A percentile compares a stretch with the other conserved stretches of the same genome.
Evolutionary conservation across 768 basidiomycete genomes (phyloP).

Genomic region (Tulasnella sp.): DNA sequence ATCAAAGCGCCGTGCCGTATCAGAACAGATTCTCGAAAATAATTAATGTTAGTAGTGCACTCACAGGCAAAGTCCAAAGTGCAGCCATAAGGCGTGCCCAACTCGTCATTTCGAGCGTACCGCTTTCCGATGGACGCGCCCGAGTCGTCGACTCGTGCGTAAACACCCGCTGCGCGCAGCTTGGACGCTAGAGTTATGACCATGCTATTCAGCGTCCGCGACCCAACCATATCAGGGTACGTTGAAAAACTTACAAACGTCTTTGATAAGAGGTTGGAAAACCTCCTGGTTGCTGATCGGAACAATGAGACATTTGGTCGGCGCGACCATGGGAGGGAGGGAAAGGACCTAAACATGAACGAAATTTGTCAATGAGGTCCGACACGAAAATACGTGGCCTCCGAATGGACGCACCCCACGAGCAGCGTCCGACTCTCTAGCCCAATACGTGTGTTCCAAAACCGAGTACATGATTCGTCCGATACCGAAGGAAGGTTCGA

Average conservation of each 20-base stretch:
- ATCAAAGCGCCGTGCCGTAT: neutral
- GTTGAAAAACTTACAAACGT: conserved; percentile 80
- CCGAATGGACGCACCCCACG: conserved; percentile 52
- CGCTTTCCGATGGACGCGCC: conserved; percentile 92
- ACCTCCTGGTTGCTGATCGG: conserved; percentile 81
- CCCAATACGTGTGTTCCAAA: conserved; percentile 95
- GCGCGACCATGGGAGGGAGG: conserved; percentile 80
- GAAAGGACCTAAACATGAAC: conserved; percentile 50
- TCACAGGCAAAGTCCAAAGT: conserved; percentile 91
- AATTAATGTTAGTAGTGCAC: conserved; percentile 26
- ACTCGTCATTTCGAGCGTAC: conserved; percentile 95
- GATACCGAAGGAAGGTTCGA: conserved; percentile 96
- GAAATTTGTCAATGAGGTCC: conserved; percentile 19
- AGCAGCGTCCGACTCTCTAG: conserved; percentile 82
- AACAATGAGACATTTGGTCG: conserved; percentile 94
- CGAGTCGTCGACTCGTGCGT: conserved; percentile 92
- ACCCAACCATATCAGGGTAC: neutral
- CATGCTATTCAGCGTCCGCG: too few species aligned
- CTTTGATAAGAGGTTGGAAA: conserved; percentile 72
- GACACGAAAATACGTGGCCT: too few species aligned
- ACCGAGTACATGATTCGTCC: conserved; percentile 91
- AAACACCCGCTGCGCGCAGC: conserved; percentile 80
- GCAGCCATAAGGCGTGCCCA: conserved; percentile 94
- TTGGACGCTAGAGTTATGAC: conserved; percentile 58
- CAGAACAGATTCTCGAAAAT: neutral